Conservation (phyloP, 1,139 yeast genomes). For the Casaregolazyma suthepensis region DNA sequence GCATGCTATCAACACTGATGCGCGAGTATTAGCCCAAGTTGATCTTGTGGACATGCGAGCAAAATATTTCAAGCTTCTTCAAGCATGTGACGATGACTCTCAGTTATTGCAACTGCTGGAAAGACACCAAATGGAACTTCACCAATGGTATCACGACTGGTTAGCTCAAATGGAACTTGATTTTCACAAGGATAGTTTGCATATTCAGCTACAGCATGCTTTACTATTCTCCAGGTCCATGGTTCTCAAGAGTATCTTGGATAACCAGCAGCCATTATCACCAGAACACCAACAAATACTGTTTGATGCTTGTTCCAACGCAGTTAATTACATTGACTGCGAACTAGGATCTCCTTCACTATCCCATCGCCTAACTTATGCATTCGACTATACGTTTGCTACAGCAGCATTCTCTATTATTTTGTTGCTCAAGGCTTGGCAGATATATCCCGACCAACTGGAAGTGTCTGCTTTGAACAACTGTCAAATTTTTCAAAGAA, state of each 20-base stretch:
- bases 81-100: background rate
- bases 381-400: conserved; percentile 10
- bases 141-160: conserved; percentile 8
- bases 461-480: background rate
- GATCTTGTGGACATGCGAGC: conserved; percentile 9
- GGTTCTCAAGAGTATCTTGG: conserved; percentile 5
- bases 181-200: conserved; percentile 3
- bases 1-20: conserved; percentile 2
- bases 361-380: conserved; percentile 3
- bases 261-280: conserved; percentile 1
- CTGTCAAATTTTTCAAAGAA: background rate
- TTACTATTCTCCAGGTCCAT: conserved; percentile 7
- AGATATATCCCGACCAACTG: conserved; percentile 3
- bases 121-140: conserved; percentile 1
- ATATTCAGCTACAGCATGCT: conserved; percentile 8
- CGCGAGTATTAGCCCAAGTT: conserved; percentile 7
- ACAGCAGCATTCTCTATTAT: conserved; percentile 7
- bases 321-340: background rate
- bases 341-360: background rate
- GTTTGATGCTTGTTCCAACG: conserved; percentile 7
- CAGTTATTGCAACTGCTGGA: conserved; percentile 2
- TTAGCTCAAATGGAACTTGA: conserved; percentile 1
- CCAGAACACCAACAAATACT: conserved; percentile 3
- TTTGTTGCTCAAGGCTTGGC: conserved; percentile 5
- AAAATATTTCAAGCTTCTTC: conserved; percentile 1